Conservation (phyloP, 306 rosid species). For the Mimosa bimucronata region DNA sequence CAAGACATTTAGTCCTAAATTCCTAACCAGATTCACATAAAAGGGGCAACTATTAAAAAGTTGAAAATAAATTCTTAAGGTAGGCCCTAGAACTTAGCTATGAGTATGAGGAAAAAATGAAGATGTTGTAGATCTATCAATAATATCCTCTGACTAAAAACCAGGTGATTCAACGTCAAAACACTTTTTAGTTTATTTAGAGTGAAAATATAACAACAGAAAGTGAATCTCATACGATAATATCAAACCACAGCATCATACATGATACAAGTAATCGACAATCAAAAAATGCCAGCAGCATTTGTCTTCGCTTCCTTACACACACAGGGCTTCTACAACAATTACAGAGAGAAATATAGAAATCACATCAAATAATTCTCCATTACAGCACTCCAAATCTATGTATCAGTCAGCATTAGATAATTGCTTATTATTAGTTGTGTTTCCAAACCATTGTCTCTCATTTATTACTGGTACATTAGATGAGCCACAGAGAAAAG, state of each 20-base stretch:
- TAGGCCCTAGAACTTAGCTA: conserved; percentile 17
- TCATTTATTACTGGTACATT: not conserved
- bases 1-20: conserved; percentile 23
- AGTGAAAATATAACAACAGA: conserved; percentile 12
- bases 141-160: conserved; percentile 25
- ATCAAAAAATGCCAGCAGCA: conserved; percentile 7
- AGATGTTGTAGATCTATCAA: not conserved
- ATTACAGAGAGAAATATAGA: not conserved
- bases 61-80: conserved; percentile 16
- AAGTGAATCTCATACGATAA: conserved; percentile 4
- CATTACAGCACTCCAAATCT: not conserved
- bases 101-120: not conserved
- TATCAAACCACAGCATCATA: conserved; percentile 1
- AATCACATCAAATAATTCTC: not conserved
- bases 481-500: not conserved
- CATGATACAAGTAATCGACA: not conserved
- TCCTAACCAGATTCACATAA: conserved; percentile 10
- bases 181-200: conserved; percentile 1
- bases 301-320: conserved; percentile 4
- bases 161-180: conserved; percentile 21
- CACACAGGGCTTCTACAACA: not conserved
- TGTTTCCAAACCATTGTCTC: conserved; percentile 22
- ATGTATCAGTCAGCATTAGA: not conserved
- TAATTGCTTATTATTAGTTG: not conserved
- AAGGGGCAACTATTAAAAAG: conserved; percentile 18